Evolutionary conservation across 805 yeast species (phyloP), one percentile per base, ranked within the genome.

Genomic region (Metschnikowia lochheadii): DNA sequence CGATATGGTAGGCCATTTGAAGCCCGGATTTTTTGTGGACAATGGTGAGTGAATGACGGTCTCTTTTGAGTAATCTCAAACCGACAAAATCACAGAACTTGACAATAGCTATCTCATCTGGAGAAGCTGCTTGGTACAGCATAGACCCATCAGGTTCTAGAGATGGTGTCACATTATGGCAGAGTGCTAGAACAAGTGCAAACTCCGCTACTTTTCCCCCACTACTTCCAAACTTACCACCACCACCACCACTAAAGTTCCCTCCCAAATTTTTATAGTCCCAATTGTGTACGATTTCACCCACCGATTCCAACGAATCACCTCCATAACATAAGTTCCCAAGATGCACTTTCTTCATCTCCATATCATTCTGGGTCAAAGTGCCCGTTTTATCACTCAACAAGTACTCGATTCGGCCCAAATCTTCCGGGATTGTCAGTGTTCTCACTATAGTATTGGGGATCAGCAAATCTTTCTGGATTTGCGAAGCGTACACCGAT

Each of bases 61-160:
- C 99, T 60, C 99, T 81, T 61, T 81, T 84, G 52, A 82, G 77
- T 41, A 94, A 75, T 6, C 90, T 80, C 34, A 94, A 73, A 0
- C 99, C 99, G 31, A 91, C 92, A 2, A 74, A 65, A 56, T 89
- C 95, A 0, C 97, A 88, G 70, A 89, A 94, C 62, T 85, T 85
- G 17, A 94, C 98, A 55, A 94, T 94, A 29, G 99, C 99, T 58
- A 94, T 84, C 65, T 94, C 99, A 72, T 94, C 99, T 0, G 99
- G 99, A 0, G 97, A 91, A 0, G 98, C 97, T 0, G 99, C 99
- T 69, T 94, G 99, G 65, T 91, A 94, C 2, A 89, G 79, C 6
- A 72, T 63, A 6, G 48, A 54, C 14, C 62, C 65, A 38, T 68
- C 66, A 35, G 73, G 77, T 56, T 83, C 80, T 6, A 43, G n/a